Evolutionary conservation across 495 filamentous ascomycete genomes (phyloP), one percentile per base, ranked within the genome.

Genomic region (Cercophora newfieldiana): DNA sequence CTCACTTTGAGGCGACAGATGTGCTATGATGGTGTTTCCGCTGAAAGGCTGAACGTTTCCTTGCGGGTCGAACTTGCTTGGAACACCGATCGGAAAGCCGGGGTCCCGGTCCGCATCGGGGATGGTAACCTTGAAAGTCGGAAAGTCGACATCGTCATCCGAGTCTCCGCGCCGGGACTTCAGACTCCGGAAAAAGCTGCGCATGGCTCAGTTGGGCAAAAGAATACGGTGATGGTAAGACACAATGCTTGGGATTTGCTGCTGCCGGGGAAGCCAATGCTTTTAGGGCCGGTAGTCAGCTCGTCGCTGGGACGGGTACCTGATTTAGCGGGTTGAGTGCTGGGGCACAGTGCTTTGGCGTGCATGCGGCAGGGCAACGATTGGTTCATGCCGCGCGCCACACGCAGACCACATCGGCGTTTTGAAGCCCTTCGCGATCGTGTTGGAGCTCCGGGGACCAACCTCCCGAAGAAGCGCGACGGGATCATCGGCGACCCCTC

Each of bases 21-120:
- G 67, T 25, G 53, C 58, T 60, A 74, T 19, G 64, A 74, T 72
- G 53, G 69, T 74, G 60, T 74, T 74, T 28, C 72, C 69, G 3
- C 66, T 59, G 53, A 74, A 74, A 19, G 33, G 66, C 59, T 69
- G 69, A 18, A 72, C 68, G 51, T 66, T 60, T 30, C 68, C 68
- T 14, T 68, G 49, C 21, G 59, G 57, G 54, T 59, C 56, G 60
- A 74, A 74, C 50, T 74, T 74, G 28, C 31, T 49, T 22, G 69
- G 69, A n/a, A 72, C 67, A 16, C 69, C 69, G 5, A 33, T 6
- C 3, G 69, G 69, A 26, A 69, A 66, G 18, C 61, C 30, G 18
- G 58, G 60, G 37, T 25, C 30, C 21, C 26, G 31, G 19, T 16
- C 25, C 37, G 28, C 59, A 30, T 21, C 33, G 25, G 30, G 48